Percentiles rank a stretch among this genome's conserved stretches.
phyloP scores from a whole-genome alignment of 1,139 yeast species.

The Nakaseomyces bracarensis region DNA sequence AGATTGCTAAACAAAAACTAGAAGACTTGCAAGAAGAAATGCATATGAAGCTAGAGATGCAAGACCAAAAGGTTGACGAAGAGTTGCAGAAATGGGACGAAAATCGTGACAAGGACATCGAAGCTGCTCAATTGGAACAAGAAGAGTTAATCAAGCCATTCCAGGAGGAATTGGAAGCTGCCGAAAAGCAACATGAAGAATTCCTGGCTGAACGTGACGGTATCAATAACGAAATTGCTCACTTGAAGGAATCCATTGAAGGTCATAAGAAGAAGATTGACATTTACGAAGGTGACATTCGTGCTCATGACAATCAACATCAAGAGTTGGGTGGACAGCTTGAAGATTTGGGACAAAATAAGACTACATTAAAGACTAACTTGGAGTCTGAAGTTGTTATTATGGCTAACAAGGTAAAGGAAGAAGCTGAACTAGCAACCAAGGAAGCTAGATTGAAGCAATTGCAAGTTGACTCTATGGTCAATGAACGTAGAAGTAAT shows the following conservation, averaged over 20 bases:
- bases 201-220: constrained; percentile 24
- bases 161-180: constrained; percentile 22
- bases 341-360: constrained; percentile 16
- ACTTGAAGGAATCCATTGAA: constrained; percentile 22
- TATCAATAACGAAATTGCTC: constrained; percentile 20
- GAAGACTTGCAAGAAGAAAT: constrained; percentile 27
- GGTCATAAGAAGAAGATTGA: constrained; percentile 23
- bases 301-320: constrained; percentile 21
- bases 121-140: constrained; percentile 24
- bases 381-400: constrained; percentile 18
- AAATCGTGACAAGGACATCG: constrained; percentile 33
- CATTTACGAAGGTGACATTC: constrained; percentile 21
- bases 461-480: constrained; percentile 27
- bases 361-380: constrained; percentile 15
- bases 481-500: constrained; percentile 28
- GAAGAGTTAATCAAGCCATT: constrained; percentile 25
- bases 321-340: constrained; percentile 18
- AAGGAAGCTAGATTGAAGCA: constrained; percentile 29
- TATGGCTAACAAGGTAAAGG: constrained; percentile 24
- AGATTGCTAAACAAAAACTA: constrained; percentile 16
- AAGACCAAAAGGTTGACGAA: constrained; percentile 18
- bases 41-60: constrained; percentile 17
- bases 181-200: constrained; percentile 25
- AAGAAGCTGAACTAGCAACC: constrained; percentile 25
- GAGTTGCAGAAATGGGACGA: constrained; percentile 29